Evolutionary conservation across 2,329 filamentous ascomycete species (phyloP).

Genomic region (Paecilomyces fulvus): DNA sequence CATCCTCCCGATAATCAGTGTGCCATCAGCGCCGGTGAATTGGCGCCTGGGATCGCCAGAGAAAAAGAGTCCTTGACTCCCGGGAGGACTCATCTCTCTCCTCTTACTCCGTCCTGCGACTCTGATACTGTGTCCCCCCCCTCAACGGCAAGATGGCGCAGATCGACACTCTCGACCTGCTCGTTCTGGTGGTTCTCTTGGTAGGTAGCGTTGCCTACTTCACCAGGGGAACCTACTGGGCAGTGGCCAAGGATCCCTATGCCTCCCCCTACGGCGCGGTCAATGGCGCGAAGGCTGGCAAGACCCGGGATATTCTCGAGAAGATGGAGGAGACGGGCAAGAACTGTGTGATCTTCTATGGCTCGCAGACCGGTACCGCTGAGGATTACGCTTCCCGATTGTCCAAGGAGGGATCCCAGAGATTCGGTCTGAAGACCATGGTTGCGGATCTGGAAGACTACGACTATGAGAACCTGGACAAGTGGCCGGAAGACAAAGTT

Average conservation of each 20-base stretch:
- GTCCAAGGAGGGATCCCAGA: slow-evolving; percentile 93
- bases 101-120: slow-evolving; percentile 2
- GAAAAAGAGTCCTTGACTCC: neutral
- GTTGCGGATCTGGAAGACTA: slow-evolving; percentile 97
- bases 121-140: slow-evolving; percentile 3
- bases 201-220: slow-evolving; percentile 90
- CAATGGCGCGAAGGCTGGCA: slow-evolving; percentile 65
- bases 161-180: slow-evolving; percentile 88
- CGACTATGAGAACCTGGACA: slow-evolving; percentile 89
- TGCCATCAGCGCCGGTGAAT: neutral
- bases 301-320: slow-evolving; percentile 86
- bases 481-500: slow-evolving; percentile 80
- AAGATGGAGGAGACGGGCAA: slow-evolving; percentile 94
- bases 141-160: slow-evolving; percentile 64
- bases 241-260: slow-evolving; percentile 78
- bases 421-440: slow-evolving; percentile 96
- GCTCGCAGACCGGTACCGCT: slow-evolving; percentile 94
- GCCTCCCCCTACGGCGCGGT: slow-evolving; percentile 56
- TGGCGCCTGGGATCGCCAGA: neutral
- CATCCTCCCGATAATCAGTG: neutral
- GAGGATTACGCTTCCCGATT: slow-evolving; percentile 96
- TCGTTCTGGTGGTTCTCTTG: slow-evolving; percentile 80
- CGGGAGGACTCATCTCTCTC: slow-evolving; percentile 1
- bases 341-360: slow-evolving; percentile 98
- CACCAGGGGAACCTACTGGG: slow-evolving; percentile 95